Percentiles rank a stretch among this genome's conserved stretches.
phyloP scores from a whole-genome alignment of 2,329 filamentous ascomycete species.

The Microdochium nivale region DNA sequence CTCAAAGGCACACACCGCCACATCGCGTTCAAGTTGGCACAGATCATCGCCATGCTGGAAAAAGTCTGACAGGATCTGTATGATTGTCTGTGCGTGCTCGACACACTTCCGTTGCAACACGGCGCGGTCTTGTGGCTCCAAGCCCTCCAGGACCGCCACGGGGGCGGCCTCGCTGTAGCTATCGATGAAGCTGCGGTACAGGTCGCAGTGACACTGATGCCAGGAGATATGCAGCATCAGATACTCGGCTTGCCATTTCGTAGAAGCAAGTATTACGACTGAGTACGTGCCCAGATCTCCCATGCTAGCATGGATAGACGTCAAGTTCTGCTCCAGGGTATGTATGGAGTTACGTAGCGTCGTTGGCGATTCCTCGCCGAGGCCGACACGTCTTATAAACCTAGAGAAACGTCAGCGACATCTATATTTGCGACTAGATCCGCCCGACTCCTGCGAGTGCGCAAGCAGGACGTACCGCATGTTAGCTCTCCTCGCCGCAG shows the following conservation, averaged over 20 bases:
- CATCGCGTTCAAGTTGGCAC: constrained; percentile 28
- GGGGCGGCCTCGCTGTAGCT: constrained; percentile 31
- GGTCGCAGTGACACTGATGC: constrained; percentile 33
- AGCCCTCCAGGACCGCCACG: constrained; percentile 14
- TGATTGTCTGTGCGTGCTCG: constrained; percentile 27
- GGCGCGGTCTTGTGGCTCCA: constrained; percentile 17
- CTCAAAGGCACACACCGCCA: constrained; percentile 33
- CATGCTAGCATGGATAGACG: constrained; percentile 9
- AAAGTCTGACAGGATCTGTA: constrained; percentile 22
- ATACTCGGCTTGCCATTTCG: constrained; percentile 14
- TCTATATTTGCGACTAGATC: not conserved
- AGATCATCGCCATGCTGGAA: constrained; percentile 12
- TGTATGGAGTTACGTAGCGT: constrained; percentile 14
- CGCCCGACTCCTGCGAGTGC: not conserved
- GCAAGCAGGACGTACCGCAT: constrained; percentile 14
- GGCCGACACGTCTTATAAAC: constrained; percentile 17
- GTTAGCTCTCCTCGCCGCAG: constrained; percentile 14
- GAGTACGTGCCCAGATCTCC: constrained; percentile 14
- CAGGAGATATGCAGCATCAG: constrained; percentile 26
- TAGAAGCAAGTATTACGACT: constrained; percentile 8
- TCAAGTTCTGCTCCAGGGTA: constrained; percentile 16
- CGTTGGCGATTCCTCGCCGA: constrained; percentile 15
- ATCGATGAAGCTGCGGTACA: constrained; percentile 32
- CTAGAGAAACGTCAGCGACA: constrained; percentile 4
- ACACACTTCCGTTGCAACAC: constrained; percentile 23